Conservation (phyloP, 768 basidiomycete species). For the Harrya chromipes region DNA sequence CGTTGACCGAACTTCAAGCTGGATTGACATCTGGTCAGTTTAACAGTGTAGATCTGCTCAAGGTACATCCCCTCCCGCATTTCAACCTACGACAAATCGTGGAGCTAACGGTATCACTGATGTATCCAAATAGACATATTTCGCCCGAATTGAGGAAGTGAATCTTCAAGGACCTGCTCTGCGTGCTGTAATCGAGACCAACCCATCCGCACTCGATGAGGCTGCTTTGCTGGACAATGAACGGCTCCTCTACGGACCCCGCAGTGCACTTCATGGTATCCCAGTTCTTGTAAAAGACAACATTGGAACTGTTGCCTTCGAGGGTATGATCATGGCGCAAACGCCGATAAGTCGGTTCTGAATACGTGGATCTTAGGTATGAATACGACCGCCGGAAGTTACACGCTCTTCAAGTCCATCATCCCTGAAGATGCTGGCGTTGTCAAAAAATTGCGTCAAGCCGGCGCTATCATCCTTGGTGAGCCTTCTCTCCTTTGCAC, state of each 20-base stretch:
- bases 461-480: slow-evolving; percentile 37
- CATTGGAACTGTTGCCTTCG: slow-evolving; percentile 29
- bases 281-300: slow-evolving; percentile 38
- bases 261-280: slow-evolving; percentile 38
- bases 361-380: slow-evolving; percentile 26
- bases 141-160: slow-evolving; percentile 43
- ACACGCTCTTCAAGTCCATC: slow-evolving; percentile 33
- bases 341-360: background rate
- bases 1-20: slow-evolving; percentile 36
- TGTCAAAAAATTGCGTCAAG: slow-evolving; percentile 28
- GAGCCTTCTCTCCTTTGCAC: background rate
- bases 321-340: slow-evolving; percentile 14
- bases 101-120: background rate
- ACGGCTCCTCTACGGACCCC: slow-evolving; percentile 24
- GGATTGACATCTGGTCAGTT: slow-evolving; percentile 37
- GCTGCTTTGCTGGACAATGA: slow-evolving; percentile 36
- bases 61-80: slow-evolving; percentile 20
- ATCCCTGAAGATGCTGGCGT: slow-evolving; percentile 36
- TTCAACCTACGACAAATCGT: no score
- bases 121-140: slow-evolving; percentile 34
- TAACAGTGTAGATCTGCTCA: slow-evolving; percentile 41
- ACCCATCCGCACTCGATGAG: slow-evolving; percentile 35
- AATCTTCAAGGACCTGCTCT: slow-evolving; percentile 36
- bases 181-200: slow-evolving; percentile 41
- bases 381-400: slow-evolving; percentile 43